Conservation (phyloP, 106 monocot species). For the Acorus gramineus region DNA sequence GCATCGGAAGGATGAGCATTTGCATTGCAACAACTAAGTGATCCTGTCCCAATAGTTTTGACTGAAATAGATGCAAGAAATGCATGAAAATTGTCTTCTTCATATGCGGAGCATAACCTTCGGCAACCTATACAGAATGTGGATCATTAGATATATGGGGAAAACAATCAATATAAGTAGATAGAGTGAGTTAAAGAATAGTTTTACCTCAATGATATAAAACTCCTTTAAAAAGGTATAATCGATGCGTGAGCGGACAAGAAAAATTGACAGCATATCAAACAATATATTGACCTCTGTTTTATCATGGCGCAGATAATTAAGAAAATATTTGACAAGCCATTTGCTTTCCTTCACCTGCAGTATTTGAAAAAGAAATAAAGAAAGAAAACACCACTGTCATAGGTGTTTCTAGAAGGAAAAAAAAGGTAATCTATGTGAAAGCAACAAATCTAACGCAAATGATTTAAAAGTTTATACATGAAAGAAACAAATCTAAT, state of each 20-base stretch:
- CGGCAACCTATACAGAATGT: conserved; percentile 62
- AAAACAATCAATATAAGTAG: no score
- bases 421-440: not conserved
- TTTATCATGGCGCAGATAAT: conserved; percentile 80
- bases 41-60: conserved; percentile 83
- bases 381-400: not conserved
- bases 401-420: not conserved
- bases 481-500: no score
- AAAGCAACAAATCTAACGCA: not conserved
- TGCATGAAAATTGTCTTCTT: conserved; percentile 85
- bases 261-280: conserved; percentile 96
- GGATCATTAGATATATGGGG: no score
- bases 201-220: conserved; percentile 80
- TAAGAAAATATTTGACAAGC: conserved; percentile 94
- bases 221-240: conserved; percentile 91
- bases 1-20: conserved; percentile 94
- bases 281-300: conserved; percentile 88
- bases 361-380: conserved; percentile 14
- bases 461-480: no score
- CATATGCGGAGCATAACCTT: conserved; percentile 83
- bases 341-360: conserved; percentile 99
- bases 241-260: conserved; percentile 83
- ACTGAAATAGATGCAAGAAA: conserved; percentile 81
- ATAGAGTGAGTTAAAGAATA: not conserved
- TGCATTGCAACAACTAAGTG: conserved; percentile 98